Evolutionary conservation across 164 flowering plant species (phyloP).

Genomic region (Vitis rotundifolia): DNA sequence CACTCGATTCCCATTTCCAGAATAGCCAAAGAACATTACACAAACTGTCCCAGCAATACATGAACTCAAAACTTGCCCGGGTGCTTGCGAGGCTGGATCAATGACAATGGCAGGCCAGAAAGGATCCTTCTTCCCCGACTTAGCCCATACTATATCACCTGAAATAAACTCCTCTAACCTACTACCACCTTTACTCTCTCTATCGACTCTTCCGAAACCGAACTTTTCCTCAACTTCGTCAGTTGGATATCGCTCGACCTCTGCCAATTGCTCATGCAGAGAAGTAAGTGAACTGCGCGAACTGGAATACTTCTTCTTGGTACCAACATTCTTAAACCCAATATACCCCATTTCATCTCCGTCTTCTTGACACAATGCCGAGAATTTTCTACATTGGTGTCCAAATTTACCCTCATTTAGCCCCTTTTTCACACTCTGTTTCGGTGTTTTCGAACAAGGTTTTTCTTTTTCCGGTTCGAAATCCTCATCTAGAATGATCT

Average conservation of each 20-base stretch:
- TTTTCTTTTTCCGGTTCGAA: slow-evolving; percentile 30
- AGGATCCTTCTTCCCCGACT: slow-evolving; percentile 69
- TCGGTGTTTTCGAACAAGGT: slow-evolving; percentile 26
- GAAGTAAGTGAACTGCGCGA: slow-evolving; percentile 46
- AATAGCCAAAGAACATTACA: slow-evolving; percentile 94
- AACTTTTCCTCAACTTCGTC: slow-evolving; percentile 18
- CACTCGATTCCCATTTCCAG: slow-evolving; percentile 75
- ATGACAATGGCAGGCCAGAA: slow-evolving; percentile 97
- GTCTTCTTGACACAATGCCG: slow-evolving; percentile 36
- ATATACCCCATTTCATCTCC: slow-evolving; percentile 23
- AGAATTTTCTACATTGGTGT: slow-evolving; percentile 11
- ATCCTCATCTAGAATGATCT: slow-evolving; percentile 33
- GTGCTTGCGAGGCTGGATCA: slow-evolving; percentile 86
- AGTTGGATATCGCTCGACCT: slow-evolving; percentile 25
- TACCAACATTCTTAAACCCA: slow-evolving; percentile 17
- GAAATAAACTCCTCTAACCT: slow-evolving; percentile 60
- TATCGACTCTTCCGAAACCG: slow-evolving; percentile 26
- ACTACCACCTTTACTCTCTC: slow-evolving; percentile 40
- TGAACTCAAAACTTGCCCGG: slow-evolving; percentile 66
- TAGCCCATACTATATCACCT: slow-evolving; percentile 96
- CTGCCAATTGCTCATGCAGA: slow-evolving; percentile 32
- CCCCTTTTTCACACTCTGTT: slow-evolving; percentile 17
- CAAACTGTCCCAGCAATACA: slow-evolving; percentile 77
- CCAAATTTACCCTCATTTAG: slow-evolving; percentile 26
- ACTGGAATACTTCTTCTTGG: slow-evolving; percentile 43